phyloP scores from a whole-genome alignment of 139 green algal genomes.

The Coelastrella sp. region DNA sequence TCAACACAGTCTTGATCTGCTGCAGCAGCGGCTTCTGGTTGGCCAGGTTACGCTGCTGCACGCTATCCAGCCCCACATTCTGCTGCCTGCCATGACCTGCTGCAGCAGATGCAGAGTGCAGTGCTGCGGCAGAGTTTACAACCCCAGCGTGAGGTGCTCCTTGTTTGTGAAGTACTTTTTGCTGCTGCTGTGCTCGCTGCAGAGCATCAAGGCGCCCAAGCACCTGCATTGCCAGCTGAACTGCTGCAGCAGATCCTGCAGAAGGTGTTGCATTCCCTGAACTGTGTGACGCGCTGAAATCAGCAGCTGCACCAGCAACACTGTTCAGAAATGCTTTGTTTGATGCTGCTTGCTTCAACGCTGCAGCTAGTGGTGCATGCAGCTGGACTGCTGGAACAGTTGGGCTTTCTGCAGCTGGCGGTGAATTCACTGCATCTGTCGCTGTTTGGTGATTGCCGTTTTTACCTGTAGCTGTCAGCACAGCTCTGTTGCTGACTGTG shows the following conservation, averaged over 20 bases:
- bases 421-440: no score
- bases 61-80: no score
- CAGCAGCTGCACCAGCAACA: background rate
- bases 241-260: background rate
- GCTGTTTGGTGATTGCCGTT: no score
- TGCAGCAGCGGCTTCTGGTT: no score
- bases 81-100: no score
- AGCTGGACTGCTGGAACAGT: background rate
- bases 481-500: no score
- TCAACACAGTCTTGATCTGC: no score
- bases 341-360: background rate
- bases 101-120: no score
- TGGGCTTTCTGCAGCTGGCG: background rate
- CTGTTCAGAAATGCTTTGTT: background rate
- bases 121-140: background rate
- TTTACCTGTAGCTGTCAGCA: no score
- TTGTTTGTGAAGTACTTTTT: background rate
- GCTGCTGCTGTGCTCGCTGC: background rate
- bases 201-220: background rate
- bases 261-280: background rate
- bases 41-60: no score
- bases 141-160: background rate
- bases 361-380: background rate
- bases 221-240: background rate
- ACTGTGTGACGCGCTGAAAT: background rate